Base-by-base conservation (phyloP, 768 basidiomycete species). In the Lactifluus echinatus region DNA sequence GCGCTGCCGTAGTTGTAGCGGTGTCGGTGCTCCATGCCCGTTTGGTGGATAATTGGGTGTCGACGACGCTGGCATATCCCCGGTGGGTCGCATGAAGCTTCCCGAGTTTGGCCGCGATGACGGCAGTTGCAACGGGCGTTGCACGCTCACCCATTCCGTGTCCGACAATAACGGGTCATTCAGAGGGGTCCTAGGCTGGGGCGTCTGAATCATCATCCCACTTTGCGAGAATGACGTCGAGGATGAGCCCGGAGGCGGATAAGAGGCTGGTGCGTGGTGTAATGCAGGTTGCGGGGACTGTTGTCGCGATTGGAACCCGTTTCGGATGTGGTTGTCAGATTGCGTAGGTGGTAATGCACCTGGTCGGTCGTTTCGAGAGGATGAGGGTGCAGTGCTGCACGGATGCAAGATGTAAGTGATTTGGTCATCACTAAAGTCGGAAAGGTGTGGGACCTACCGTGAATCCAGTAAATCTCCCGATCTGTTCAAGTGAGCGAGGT, bases 161-260 rank as follows among this genome's bases (percentile, higher is more conserved):
- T 62, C 64, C 17, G 36, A 23, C 15, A 34, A 15, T 17, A 34
- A 15, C 12, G 50, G 46, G 19, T 31, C 52, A 28, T 69, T 69
- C 31, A 67, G 57, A 21, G 37, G 55, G 8, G 26, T n/a, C 43
- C 70, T 68, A 34, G 66, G 59, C n/a, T 74, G 65, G 39, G 70
- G 67, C 55, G 71, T 72, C 66, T 78, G 78, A 44, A 75, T 69
- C 73, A 74, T 71, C 65, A 70, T 67, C 8, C 66, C 68, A 28
- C 71, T 70, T 58, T 76, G 78, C 17, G 77, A 76, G 23, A 77
- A 68, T 14, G 78, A 72, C 2, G 69, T 51, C 4, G 76, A 76
- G 28, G 78, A 72, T 14, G 44, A n/a, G 24, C 60, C 63, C 14
- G 60, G 45, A 17, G 60, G 45, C 0, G 56, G 60, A 26, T 52